These are phyloP conservation scores for Penicillium flavigenum DNA, from an alignment of 495 filamentous ascomycete genomes.

Conservation along the genomic window DNA sequence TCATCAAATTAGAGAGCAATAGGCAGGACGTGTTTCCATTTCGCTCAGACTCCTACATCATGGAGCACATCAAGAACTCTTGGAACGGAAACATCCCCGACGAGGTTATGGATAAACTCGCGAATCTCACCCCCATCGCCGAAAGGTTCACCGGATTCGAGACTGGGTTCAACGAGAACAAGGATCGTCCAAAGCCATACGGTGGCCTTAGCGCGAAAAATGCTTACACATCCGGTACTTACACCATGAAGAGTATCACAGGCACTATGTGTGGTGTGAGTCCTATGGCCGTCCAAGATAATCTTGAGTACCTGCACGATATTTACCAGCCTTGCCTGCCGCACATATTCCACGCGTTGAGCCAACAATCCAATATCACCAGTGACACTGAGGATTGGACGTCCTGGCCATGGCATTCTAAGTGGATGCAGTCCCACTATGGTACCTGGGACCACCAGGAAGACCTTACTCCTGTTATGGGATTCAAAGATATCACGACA, in stretches of 20 bases:
- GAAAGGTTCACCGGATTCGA: slow-evolving; percentile 44
- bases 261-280: slow-evolving; percentile 48
- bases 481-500: slow-evolving; percentile 34
- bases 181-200: slow-evolving; percentile 28
- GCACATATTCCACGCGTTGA: slow-evolving; percentile 38
- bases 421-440: slow-evolving; percentile 41
- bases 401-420: slow-evolving; percentile 37
- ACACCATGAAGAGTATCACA: slow-evolving; percentile 48
- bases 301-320: slow-evolving; percentile 34
- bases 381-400: slow-evolving; percentile 33
- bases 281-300: slow-evolving; percentile 37
- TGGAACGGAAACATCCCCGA: slow-evolving; percentile 24
- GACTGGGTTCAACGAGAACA: slow-evolving; percentile 33
- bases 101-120: slow-evolving; percentile 27
- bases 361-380: slow-evolving; percentile 33
- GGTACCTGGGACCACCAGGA: slow-evolving; percentile 38
- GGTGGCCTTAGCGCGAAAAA: slow-evolving; percentile 48
- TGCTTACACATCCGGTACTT: slow-evolving; percentile 47
- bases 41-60: slow-evolving; percentile 27
- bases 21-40: slow-evolving; percentile 42
- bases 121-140: slow-evolving; percentile 40
- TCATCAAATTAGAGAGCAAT: slow-evolving; percentile 41
- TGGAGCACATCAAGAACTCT: slow-evolving; percentile 36
- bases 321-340: slow-evolving; percentile 47
- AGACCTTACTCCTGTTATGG: slow-evolving; percentile 30